Evolutionary conservation across 1,139 yeast genomes (phyloP), one percentile per base, ranked within the genome.

Genomic region (Candida labiduridarum): DNA sequence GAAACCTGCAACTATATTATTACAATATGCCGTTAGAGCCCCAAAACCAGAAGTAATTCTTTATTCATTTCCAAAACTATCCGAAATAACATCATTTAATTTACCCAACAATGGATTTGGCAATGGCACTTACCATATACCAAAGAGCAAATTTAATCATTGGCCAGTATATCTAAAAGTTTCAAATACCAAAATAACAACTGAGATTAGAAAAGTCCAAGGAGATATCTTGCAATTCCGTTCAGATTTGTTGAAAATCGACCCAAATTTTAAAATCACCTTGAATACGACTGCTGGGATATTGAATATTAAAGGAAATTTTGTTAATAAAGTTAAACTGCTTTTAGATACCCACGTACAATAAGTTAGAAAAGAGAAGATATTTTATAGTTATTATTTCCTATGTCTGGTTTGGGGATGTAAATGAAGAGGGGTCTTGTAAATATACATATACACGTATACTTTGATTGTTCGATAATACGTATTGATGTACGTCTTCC

Each of bases 101-200:
- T 41, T 55, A 14, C 53, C 56, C 19, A 72, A 73, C 45, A 66
- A 71, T 42, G 67, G 72, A 2, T 80, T 80, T 58, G 85, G 83
- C 9, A 59, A 62, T 19, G 61, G 68, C 8, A 67, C 66, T 41
- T 87, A 87, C 64, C 69, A 63, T 60, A 69, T 87, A 34, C 67
- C 72, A 40, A 83, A 85, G 65, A 76, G 88, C 10, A 69, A 76
- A 25, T 76, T 72, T 49, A 87, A 88, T 5, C 84, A 85, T 62
- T 74, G 89, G 68, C 94, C 94, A 29, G 85, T 87, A 1, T 87
- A 87, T 65, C 73, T 78, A 52, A 85, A 84, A 54, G 64, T 76
- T 51, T 79, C 74, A 68, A 78, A 81, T 50, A 80, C 84, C 29
- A 79, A 79, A 50, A 65, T 69, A 33, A 73, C 74, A 51, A 87